Evolutionary conservation across 2,329 filamentous ascomycete species (phyloP).

Genomic region (Aspergillus versicolor): DNA sequence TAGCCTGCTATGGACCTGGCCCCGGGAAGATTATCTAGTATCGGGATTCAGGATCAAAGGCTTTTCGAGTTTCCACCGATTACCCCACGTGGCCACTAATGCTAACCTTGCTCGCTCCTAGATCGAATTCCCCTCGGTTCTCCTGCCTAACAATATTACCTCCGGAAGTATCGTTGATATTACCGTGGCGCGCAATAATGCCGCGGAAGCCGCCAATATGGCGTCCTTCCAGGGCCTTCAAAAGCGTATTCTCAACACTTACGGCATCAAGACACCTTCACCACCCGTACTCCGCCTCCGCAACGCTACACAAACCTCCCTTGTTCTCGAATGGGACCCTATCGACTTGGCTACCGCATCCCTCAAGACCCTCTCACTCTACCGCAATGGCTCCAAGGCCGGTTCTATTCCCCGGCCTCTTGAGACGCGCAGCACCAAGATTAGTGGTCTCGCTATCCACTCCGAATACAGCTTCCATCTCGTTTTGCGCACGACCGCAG

Average conservation of each 20-base stretch:
- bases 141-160: conserved; percentile 90
- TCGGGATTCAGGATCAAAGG: not conserved
- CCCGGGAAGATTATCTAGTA: not conserved
- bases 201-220: conserved; percentile 72
- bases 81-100: conserved; percentile 12
- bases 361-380: conserved; percentile 83
- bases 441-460: conserved; percentile 92
- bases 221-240: conserved; percentile 81
- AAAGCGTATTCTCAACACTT: conserved; percentile 79
- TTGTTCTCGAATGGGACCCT: conserved; percentile 97
- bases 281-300: conserved; percentile 82
- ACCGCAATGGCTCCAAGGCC: conserved; percentile 94
- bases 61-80: not conserved
- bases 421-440: conserved; percentile 93
- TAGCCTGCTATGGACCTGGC: not conserved
- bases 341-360: conserved; percentile 90
- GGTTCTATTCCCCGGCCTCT: conserved; percentile 87
- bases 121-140: conserved; percentile 98
- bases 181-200: conserved; percentile 81
- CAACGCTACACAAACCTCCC: conserved; percentile 97
- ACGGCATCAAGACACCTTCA: conserved; percentile 75
- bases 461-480: conserved; percentile 95
- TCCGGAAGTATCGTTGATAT: conserved; percentile 98
- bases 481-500: conserved; percentile 84
- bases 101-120: conserved; percentile 39